Base-by-base conservation (phyloP, 345 rosid genomes). In the Lumnitzera racemosa region DNA sequence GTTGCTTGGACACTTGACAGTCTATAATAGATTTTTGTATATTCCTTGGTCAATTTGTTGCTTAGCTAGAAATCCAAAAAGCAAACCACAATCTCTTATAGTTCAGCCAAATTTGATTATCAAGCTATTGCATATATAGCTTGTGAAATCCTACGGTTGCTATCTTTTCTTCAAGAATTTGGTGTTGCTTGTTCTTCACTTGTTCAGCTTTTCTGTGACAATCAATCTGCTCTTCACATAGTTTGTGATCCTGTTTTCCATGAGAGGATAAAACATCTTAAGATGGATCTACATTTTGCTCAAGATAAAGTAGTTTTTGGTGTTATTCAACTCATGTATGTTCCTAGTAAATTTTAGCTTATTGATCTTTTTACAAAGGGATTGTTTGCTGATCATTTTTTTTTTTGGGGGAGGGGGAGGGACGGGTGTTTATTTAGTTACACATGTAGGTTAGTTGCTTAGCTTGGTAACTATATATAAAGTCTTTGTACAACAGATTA, bases 251-350 rank as follows among this genome's bases (percentile, higher is more conserved):
- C n/a, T 15, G 3, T 56, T 20, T 56, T 56, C 24, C 61, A 57
- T 24, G 61, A 57, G 43, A 15, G 48, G 2, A 57, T 48, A 2
- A 59, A 49, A 11, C 63, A 59, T 47, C 16, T 59, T 59, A 5
- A 59, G 53, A 14, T 57, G 3, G 64, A 61, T 61, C 27, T 31
- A 48, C 54, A 24, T 23, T 23, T 61, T 15, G 46, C 20, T 48
- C 16, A 36, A 2, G 55, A 61, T 20, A 4, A 25, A 61, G 54
- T 2, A 50, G 5, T 29, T 29, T 6, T 3, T 3, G 36, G 36
- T 29, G 7, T 29, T 29, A 29, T 29, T 29, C 7, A 3, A 6
- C 36, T 2, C 0, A 29, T 29, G 3, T 29, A 29, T 29, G 36
- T 29, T 29, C 7, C 2, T 29, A 3, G 36, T 29, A 29, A 29